Conservation (phyloP, 331 rosid species). For the Pyracantha coccinea region DNA sequence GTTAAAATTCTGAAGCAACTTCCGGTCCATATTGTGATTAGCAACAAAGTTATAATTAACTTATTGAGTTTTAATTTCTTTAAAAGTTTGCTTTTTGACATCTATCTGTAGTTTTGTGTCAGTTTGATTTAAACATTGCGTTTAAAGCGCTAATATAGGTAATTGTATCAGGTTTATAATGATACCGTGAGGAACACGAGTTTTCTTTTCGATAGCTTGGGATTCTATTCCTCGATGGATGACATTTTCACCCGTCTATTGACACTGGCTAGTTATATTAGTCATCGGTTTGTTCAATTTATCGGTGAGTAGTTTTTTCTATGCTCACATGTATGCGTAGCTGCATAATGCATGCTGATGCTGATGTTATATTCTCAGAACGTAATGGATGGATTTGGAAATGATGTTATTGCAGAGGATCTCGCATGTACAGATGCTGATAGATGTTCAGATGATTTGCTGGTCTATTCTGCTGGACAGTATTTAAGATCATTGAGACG, state of each 20-base stretch:
- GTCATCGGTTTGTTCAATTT: slow-evolving; percentile 34
- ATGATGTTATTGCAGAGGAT: slow-evolving; percentile 52
- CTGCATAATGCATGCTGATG: too few relatives aligned
- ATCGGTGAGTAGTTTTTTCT: slow-evolving; percentile 36
- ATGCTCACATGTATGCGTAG: not conserved
- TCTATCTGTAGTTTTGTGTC: not conserved
- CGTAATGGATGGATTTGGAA: slow-evolving; percentile 12
- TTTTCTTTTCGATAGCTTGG: slow-evolving; percentile 9
- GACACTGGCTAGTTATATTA: slow-evolving; percentile 40
- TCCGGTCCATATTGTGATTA: not conserved
- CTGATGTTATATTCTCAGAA: not conserved
- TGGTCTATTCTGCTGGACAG: slow-evolving; percentile 17
- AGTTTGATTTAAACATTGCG: not conserved
- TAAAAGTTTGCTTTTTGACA: not conserved
- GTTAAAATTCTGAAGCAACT: too few relatives aligned
- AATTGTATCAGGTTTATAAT: slow-evolving; percentile 29
- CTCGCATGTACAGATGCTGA: slow-evolving; percentile 47
- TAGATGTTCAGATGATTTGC: slow-evolving; percentile 19
- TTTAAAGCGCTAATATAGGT: slow-evolving; percentile 15
- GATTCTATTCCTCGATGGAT: slow-evolving; percentile 38
- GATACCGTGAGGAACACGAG: slow-evolving; percentile 19
- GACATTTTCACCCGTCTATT: slow-evolving; percentile 38
- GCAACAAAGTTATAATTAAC: not conserved
- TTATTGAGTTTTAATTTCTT: not conserved
- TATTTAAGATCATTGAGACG: slow-evolving; percentile 15